phyloP scores from a whole-genome alignment of 2,329 filamentous ascomycete species.

The Colletotrichum theobromicola region DNA sequence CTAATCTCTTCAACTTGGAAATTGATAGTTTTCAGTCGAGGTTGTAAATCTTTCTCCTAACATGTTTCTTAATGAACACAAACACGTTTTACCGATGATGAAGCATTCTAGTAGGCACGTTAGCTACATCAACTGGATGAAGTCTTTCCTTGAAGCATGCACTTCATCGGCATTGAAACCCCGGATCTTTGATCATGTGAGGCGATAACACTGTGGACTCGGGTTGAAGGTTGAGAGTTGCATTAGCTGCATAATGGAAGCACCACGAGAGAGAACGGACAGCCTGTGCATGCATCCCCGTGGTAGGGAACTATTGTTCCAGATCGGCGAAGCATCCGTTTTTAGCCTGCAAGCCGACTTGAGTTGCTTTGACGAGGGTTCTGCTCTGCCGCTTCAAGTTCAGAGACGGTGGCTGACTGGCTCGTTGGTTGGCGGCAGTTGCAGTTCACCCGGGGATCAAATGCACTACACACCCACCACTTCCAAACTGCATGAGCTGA shows the following conservation, averaged over 20 bases:
- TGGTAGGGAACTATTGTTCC: not conserved
- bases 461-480: not conserved
- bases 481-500: not conserved
- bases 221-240: not conserved
- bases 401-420: not conserved
- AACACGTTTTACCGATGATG: not conserved
- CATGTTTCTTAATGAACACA: not conserved
- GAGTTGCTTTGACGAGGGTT: not conserved
- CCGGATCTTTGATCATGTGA: not conserved
- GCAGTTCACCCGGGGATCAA: not conserved
- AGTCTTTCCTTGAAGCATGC: not conserved
- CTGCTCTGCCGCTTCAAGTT: not conserved
- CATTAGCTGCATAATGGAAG: not conserved
- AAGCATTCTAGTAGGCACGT: not conserved
- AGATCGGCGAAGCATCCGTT: not conserved
- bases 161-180: not conserved
- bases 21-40: not conserved
- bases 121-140: not conserved
- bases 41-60: not conserved
- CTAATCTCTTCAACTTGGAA: accelerated
- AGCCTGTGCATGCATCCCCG: not conserved
- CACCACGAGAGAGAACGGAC: not conserved
- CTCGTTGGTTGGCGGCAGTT: not conserved
- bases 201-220: not conserved
- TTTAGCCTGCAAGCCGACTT: not conserved